Evolutionary conservation across 1,284 basidiomycete species (phyloP).

Genomic region (Rhizopogon parksii): DNA sequence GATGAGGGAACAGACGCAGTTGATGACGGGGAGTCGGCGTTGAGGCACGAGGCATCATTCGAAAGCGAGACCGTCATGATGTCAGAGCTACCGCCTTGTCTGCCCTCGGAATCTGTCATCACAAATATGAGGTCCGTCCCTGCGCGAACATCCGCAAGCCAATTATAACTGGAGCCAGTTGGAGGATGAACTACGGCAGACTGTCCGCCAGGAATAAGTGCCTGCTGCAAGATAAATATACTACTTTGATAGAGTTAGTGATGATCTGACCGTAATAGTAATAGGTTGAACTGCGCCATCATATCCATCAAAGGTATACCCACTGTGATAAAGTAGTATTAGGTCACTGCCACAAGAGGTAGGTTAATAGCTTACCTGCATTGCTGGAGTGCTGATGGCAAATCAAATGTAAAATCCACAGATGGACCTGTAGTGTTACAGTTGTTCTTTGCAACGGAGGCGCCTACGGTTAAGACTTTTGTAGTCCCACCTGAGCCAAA

Average conservation of each 20-base stretch:
- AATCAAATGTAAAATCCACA: constrained; percentile 42
- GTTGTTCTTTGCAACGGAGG: constrained; percentile 34
- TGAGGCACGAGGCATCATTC: constrained; percentile 47
- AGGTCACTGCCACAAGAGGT: constrained; percentile 5
- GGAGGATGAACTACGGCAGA: constrained; percentile 36
- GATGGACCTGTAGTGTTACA: constrained; percentile 46
- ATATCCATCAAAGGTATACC: constrained; percentile 48
- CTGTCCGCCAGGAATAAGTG: constrained; percentile 57
- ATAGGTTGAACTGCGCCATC: constrained; percentile 49
- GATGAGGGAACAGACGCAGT: constrained; percentile 25
- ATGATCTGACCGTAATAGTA: constrained; percentile 45
- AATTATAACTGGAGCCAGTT: constrained; percentile 41
- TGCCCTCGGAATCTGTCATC: constrained; percentile 51
- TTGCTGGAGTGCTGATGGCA: constrained; percentile 51
- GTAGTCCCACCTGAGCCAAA: constrained; percentile 61
- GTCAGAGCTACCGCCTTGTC: constrained; percentile 54
- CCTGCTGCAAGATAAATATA: constrained; percentile 32
- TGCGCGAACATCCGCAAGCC: constrained; percentile 51
- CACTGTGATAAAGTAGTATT: constrained; percentile 30
- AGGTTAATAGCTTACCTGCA: constrained; percentile 43
- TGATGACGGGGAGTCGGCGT: constrained; percentile 45
- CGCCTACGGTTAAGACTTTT: constrained; percentile 42
- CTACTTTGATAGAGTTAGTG: neutral
- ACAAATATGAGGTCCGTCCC: constrained; percentile 57
- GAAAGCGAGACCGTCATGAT: constrained; percentile 41